Evolutionary conservation across 73 alveolate genomes (phyloP), one percentile per base, ranked within the genome.

Genomic region (Halteria grandinella): DNA sequence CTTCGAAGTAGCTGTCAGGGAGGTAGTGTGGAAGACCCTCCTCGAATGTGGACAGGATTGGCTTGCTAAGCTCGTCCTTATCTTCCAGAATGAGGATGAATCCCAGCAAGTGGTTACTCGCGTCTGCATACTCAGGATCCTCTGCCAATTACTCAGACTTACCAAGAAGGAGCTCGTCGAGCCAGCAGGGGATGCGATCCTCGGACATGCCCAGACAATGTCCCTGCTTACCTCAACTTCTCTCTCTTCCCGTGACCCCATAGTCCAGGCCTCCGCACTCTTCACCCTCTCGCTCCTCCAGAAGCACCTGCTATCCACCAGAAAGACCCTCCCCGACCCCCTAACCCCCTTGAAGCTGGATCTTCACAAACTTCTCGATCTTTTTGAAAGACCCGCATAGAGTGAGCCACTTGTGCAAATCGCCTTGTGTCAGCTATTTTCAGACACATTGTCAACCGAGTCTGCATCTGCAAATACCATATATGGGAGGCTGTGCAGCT

Each of bases 141-240:
- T 93, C 7, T 88, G 92, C 18, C 90, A 95, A 86, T 79, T 95
- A 88, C 77, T 95, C 41, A 85, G 99, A 58, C 55, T 85, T 39
- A n/a, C n/a, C n/a, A 84, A 88, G 73, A 69, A 91, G 64, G 98
- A 95, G 8, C 15, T 45, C 1, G 43, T 66, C 3, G 80, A 66
- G 15, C 39, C 33, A 8, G 88, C 74, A 41, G 86, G 88, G 0
- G 90, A 82, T n/a, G 41, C 34, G 62, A 39, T 89, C 5, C 32
- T 86, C 20, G 15, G 69, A 6, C 60, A 69, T 40, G 28, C 47
- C 20, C 63, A 32, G 6, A 50, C 58, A 44, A 78, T 37, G 73
- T 71, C 53, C 59, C 66, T 41, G 50, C 77, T 66, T 1, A 27
- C 79, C 47, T 47, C 63, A 24, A 17, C 70, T 25, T 49, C 79